Conservation (phyloP, 169 alveolate species). For the Eimeria sp. region DNA sequence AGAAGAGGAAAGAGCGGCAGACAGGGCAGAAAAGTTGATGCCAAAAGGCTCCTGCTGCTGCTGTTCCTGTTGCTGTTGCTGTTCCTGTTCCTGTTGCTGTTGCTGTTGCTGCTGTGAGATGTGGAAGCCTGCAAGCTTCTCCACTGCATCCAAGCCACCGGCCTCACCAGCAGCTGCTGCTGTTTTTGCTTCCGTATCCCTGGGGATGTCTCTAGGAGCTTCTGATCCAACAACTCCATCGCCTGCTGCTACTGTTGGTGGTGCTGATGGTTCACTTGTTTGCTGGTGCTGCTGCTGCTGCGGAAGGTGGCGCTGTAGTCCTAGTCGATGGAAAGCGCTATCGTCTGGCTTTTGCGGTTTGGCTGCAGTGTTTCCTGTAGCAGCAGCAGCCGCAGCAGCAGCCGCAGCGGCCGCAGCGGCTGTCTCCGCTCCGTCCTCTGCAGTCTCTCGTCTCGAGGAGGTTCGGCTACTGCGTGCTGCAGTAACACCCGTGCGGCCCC, state of each 20-base stretch:
- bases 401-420: constrained; percentile 19
- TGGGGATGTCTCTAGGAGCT: not conserved
- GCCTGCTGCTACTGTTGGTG: constrained; percentile 8
- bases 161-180: constrained; percentile 34
- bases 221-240: not conserved
- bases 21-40: constrained; percentile 6
- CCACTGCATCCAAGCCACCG: not conserved
- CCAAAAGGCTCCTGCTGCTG: constrained; percentile 10
- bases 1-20: constrained; percentile 18
- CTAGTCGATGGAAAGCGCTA: not conserved
- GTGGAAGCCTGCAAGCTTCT: constrained; percentile 22
- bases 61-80: not conserved
- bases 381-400: constrained; percentile 7
- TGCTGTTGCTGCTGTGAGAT: not conserved
- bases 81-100: constrained; percentile 16
- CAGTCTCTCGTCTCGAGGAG: constrained; percentile 8
- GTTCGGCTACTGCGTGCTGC: constrained; percentile 40
- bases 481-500: constrained; percentile 57
- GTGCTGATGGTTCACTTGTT: not conserved
- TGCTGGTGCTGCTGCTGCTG: constrained; percentile 45
- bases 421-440: constrained; percentile 25
- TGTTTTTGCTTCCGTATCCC: constrained; percentile 2
- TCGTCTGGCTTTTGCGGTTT: not conserved
- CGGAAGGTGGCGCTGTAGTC: not conserved
- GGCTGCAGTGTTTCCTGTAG: not conserved